Evolutionary conservation across 345 rosid genomes (phyloP).

Genomic region (Rhizophora mangle): DNA sequence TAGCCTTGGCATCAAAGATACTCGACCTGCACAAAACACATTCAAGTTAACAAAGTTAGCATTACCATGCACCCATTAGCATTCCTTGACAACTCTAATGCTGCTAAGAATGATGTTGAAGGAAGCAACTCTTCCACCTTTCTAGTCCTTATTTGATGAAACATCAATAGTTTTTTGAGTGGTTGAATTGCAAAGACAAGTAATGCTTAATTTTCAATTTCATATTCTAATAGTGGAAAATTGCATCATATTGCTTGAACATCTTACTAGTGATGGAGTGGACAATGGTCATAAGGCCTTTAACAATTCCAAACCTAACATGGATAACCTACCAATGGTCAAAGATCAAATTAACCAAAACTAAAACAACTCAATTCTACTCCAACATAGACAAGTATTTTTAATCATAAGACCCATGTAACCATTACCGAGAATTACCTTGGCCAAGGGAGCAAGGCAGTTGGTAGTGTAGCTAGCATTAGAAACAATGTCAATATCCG

Average conservation of each 20-base stretch:
- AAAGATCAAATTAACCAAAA: background rate
- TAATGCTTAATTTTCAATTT: background rate
- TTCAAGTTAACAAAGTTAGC: background rate
- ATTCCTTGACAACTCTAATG: constrained; percentile 74
- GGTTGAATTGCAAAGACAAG: no score
- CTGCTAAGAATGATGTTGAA: constrained; percentile 80
- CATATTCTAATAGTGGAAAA: background rate
- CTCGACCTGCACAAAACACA: constrained; percentile 49
- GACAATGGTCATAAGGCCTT: constrained; percentile 84
- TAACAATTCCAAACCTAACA: constrained; percentile 70
- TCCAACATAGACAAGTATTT: background rate
- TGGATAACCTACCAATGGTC: constrained; percentile 46
- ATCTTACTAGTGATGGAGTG: constrained; percentile 71
- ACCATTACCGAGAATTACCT: no score
- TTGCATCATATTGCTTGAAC: background rate
- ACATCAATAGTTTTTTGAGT: no score
- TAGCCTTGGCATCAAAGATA: constrained; percentile 86
- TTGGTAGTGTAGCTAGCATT: no score
- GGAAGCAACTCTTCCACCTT: constrained; percentile 74
- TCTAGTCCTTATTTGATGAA: no score
- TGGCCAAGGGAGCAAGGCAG: no score
- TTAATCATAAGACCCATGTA: no score
- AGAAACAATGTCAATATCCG: no score
- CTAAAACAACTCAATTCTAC: background rate
- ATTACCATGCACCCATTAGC: no score